Conservation (phyloP, 768 basidiomycete genomes). For the Panaeolus cyanescens region DNA sequence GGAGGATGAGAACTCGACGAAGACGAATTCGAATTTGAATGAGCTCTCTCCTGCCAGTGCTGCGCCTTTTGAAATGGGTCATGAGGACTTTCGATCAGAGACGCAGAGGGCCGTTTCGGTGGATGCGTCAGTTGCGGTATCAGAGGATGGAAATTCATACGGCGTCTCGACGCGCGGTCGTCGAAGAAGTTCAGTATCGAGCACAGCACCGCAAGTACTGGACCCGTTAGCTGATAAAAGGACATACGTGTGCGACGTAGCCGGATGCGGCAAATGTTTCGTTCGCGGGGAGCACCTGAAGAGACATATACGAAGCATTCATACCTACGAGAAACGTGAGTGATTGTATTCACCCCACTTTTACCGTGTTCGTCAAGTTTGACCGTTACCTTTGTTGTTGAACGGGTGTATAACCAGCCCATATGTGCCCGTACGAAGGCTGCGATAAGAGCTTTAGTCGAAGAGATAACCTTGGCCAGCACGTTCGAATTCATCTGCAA, state of each 20-base stretch:
- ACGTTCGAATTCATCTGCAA: slow-evolving; percentile 61
- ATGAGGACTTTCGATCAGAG: too few species aligned
- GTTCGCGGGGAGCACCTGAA: slow-evolving; percentile 80
- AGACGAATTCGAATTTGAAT: neutral
- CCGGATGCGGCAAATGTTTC: slow-evolving; percentile 80
- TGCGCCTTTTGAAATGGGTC: neutral
- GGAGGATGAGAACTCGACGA: slow-evolving; percentile 51
- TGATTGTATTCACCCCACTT: slow-evolving; percentile 12
- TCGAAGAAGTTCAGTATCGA: neutral
- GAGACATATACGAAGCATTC: slow-evolving; percentile 77
- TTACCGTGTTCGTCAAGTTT: neutral
- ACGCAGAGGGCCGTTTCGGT: neutral
- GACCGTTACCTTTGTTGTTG: slow-evolving; percentile 7
- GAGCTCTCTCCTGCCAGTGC: slow-evolving; percentile 5
- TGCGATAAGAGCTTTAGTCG: slow-evolving; percentile 76
- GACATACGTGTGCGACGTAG: slow-evolving; percentile 65
- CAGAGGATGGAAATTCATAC: neutral
- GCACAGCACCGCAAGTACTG: slow-evolving; percentile 6
- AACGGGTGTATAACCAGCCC: too few species aligned
- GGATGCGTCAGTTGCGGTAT: neutral
- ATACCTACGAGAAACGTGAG: slow-evolving; percentile 85
- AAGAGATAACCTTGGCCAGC: slow-evolving; percentile 77
- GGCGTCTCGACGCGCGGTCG: neutral
- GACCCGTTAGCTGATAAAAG: slow-evolving; percentile 33
- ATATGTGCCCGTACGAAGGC: slow-evolving; percentile 59